phyloP scores from a whole-genome alignment of 441 rosid genomes.

The Francoa sonchifolia region DNA sequence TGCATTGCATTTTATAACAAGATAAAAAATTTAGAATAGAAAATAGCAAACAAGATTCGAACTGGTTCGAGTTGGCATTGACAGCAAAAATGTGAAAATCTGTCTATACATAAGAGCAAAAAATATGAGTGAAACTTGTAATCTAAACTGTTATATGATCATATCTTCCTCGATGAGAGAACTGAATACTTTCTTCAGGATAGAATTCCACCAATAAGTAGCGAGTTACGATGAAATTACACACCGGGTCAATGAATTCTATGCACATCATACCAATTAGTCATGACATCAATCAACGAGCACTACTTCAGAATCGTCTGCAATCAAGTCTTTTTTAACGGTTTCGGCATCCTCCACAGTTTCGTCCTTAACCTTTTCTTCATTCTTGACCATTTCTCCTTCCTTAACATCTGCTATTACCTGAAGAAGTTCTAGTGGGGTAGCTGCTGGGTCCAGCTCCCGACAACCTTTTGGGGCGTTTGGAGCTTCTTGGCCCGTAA shows the following conservation, averaged over 20 bases:
- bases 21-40: no score
- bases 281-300: constrained; percentile 7
- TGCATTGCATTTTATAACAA: background rate
- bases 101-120: no score
- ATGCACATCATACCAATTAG: constrained; percentile 6
- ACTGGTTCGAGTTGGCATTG: no score
- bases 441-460: constrained; percentile 96
- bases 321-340: constrained; percentile 1
- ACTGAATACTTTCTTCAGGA: no score
- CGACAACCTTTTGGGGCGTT: constrained; percentile 53
- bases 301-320: constrained; percentile 11
- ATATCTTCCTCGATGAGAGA: no score
- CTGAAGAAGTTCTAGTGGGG: constrained; percentile 48
- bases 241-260: background rate
- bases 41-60: no score
- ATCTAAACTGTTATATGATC: no score
- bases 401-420: constrained; percentile 18
- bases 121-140: no score
- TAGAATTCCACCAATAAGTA: no score
- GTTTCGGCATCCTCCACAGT: constrained; percentile 5
- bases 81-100: no score
- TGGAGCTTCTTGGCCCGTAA: constrained; percentile 64
- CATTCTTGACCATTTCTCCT: constrained; percentile 12
- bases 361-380: constrained; percentile 15
- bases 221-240: no score